Base-by-base conservation (phyloP, 495 filamentous ascomycete genomes). In the Penicillium turbatum region DNA sequence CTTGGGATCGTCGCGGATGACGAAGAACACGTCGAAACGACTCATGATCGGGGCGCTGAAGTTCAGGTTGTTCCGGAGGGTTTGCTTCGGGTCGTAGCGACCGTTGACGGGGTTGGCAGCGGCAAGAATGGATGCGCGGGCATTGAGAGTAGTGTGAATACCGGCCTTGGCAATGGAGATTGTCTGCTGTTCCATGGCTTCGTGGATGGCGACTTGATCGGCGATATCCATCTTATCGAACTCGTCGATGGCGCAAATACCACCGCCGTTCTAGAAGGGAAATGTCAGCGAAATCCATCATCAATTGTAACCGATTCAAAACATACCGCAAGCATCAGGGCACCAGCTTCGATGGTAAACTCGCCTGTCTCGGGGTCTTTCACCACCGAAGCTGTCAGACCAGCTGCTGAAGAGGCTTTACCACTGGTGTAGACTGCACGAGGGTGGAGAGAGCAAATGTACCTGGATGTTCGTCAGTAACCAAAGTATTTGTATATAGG, bases 171-270 rank as follows among this genome's bases (percentile, higher is more conserved):
- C 93, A 68, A 99, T 99, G 17, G 92, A 97, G 60, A 99, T 99
- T 16, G 93, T 99, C 75, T 99, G 93, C 73, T 99, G 93, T 80
- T 99, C 93, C 93, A 99, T 99, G 49, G 95, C 95, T 82, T 99
- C 93, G 82, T 99, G 93, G 70, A 99, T 97, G 57, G 93, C 93
- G 41, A 99, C 93, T 75, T 99, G 93, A 72, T 99, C 93, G 42
- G 75, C 82, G 47, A 99, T 89, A 64, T 99, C 93, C 93, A 99
- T 99, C 74, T 97, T 99, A 79, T 99, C 93, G 66, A 99, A 99
- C 62, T 99, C 93, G 68, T 99, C 93, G 66, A 99, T 99, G 55
- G 89, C 90, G 71, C 93, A 99, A 67, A 97, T 92, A 57, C 95
- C 93, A 65, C 73, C 74, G 37, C 74, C 74, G 38, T 77, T 77